A percentile compares a stretch with the other conserved stretches of the same genome.
Conservation (phyloP, 1,284 basidiomycete species). For the Cerrena zonata region DNA sequence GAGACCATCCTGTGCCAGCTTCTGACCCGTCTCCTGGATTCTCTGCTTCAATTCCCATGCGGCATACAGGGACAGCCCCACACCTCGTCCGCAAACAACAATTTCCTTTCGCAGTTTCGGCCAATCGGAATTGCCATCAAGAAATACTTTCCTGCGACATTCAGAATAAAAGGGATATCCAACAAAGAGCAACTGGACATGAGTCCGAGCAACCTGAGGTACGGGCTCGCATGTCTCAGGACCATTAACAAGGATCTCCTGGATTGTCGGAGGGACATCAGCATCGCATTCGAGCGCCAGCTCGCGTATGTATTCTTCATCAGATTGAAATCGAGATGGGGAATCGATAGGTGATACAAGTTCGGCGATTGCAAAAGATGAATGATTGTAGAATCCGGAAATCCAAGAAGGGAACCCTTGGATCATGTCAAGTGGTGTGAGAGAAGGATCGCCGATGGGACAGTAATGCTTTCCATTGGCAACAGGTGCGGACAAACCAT, state of each 20-base stretch:
- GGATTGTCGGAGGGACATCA: not conserved
- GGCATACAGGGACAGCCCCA: not conserved
- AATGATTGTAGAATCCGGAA: not conserved
- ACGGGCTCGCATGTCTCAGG: not conserved
- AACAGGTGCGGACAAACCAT: not conserved
- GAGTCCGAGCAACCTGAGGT: not conserved
- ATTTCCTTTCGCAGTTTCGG: not conserved
- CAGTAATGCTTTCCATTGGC: not conserved
- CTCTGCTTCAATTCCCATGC: not conserved
- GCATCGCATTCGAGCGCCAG: not conserved
- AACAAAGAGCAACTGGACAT: not conserved
- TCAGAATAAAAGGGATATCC: not conserved
- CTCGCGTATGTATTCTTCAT: not conserved
- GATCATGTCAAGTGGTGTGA: not conserved
- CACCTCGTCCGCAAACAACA: not conserved
- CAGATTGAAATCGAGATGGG: not conserved
- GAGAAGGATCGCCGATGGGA: not conserved
- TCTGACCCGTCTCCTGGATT: not conserved
- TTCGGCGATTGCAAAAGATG: not conserved
- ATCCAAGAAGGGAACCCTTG: conserved; percentile 1
- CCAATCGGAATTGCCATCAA: not conserved
- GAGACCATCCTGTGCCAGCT: not conserved
- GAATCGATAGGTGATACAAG: not conserved
- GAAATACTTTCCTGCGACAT: not conserved
- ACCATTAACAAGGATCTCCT: not conserved